Evolutionary conservation across 345 rosid genomes (phyloP).

Genomic region (Aurinia saxatilis): DNA sequence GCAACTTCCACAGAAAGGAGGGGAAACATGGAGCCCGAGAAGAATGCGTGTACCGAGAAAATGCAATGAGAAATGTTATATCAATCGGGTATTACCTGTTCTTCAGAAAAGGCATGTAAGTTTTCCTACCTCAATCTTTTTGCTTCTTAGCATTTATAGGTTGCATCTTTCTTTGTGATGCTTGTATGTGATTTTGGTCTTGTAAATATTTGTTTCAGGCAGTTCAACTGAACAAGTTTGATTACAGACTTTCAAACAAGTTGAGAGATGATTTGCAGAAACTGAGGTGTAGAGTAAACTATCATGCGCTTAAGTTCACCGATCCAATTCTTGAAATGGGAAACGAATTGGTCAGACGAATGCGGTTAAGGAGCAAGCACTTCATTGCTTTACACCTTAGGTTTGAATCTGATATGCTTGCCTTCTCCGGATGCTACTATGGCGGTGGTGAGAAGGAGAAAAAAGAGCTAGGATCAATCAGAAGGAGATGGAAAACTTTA

Average conservation of each 20-base stretch:
- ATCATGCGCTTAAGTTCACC: slow-evolving; percentile 83
- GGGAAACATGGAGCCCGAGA: slow-evolving; percentile 46
- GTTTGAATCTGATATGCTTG: slow-evolving; percentile 99
- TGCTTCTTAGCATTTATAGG: neutral
- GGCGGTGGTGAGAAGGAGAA: slow-evolving; percentile 96
- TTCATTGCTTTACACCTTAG: slow-evolving; percentile 92
- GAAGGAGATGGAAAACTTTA: slow-evolving; percentile 96
- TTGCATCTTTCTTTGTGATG: neutral
- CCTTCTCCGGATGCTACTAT: slow-evolving; percentile 97
- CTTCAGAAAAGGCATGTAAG: slow-evolving; percentile 99
- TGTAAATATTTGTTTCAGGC: slow-evolving; percentile 41
- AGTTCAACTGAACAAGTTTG: slow-evolving; percentile 81
- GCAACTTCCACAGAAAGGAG: slow-evolving; percentile 66
- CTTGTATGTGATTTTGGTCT: slow-evolving; percentile 3
- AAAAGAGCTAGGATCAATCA: slow-evolving; percentile 68
- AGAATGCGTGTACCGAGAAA: slow-evolving; percentile 94
- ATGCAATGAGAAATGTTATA: slow-evolving; percentile 86
- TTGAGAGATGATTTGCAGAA: slow-evolving; percentile 79
- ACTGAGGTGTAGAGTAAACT: slow-evolving; percentile 93
- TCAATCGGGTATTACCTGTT: slow-evolving; percentile 76
- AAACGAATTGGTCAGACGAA: slow-evolving; percentile 50
- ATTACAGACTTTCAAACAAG: slow-evolving; percentile 89
- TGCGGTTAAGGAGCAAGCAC: slow-evolving; percentile 75
- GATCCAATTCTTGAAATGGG: slow-evolving; percentile 79
- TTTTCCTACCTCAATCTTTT: slow-evolving; percentile 28